Conservation (phyloP, 163 green algal species). For the Scenedesmus sp. region DNA sequence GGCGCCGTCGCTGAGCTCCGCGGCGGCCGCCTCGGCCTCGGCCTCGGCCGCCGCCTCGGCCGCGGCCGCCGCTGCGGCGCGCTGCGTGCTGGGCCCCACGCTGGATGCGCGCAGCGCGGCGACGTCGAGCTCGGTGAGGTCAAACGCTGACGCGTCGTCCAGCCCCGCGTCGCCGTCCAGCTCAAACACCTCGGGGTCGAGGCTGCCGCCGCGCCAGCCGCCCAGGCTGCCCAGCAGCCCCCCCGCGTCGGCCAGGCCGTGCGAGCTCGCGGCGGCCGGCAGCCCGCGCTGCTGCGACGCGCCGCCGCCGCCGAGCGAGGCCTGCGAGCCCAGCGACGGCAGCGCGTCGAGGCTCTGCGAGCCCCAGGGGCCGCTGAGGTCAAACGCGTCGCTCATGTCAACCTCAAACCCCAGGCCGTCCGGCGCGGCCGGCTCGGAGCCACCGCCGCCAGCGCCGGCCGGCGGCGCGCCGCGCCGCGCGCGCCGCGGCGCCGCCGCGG, state of each 20-base stretch:
- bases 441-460: not conserved
- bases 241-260: too few species aligned
- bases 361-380: conserved; percentile 1
- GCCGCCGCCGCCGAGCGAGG: not conserved
- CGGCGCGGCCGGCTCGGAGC: too few species aligned
- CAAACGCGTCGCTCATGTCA: conserved; percentile 10
- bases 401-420: conserved; percentile 16
- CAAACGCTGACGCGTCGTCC: conserved; percentile 8
- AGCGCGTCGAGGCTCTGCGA: conserved; percentile 2
- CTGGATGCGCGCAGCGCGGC: not conserved
- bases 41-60: not conserved
- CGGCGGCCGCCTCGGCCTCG: not conserved
- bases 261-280: too few species aligned
- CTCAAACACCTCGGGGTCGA: conserved; percentile 3
- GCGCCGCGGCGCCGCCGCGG: not conserved
- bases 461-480: not conserved
- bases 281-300: not conserved
- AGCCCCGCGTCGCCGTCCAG: too few species aligned
- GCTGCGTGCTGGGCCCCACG: too few species aligned
- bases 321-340: not conserved
- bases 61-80: not conserved
- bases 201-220: too few species aligned
- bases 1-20: too few species aligned
- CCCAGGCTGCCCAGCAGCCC: too few species aligned
- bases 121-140: conserved; percentile 20